phyloP scores from a whole-genome alignment of 2,329 filamentous ascomycete genomes.

The Apiospora rasikravindrae region DNA sequence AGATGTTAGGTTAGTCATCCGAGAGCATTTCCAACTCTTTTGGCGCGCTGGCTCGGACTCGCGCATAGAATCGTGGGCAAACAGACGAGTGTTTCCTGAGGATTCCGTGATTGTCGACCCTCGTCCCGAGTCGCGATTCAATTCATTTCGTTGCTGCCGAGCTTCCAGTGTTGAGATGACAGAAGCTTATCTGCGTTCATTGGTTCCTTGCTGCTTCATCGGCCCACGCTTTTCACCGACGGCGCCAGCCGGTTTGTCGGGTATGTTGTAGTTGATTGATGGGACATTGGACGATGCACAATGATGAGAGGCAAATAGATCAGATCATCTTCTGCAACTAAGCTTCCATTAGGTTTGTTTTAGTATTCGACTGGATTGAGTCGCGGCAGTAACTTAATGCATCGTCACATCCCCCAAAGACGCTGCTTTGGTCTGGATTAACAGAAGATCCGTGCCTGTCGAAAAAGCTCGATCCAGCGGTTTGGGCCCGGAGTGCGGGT shows the following conservation, averaged over 20 bases:
- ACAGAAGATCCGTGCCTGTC: not conserved
- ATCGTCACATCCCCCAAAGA: not conserved
- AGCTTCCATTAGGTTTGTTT: not conserved
- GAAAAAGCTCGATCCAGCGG: not conserved
- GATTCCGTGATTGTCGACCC: not conserved
- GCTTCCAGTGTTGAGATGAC: not conserved
- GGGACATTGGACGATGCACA: not conserved
- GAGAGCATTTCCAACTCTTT: not conserved
- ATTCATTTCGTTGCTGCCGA: not conserved
- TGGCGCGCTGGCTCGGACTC: not conserved
- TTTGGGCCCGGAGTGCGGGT: conserved; percentile 7
- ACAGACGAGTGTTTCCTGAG: not conserved
- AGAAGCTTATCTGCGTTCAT: not conserved
- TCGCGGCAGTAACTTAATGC: not conserved
- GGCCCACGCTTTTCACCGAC: not conserved
- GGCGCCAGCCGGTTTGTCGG: not conserved
- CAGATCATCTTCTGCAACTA: not conserved
- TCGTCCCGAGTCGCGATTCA: not conserved
- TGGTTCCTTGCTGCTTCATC: not conserved
- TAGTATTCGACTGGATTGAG: not conserved
- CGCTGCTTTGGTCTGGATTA: not conserved
- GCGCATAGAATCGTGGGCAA: not conserved
- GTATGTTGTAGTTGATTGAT: not conserved
- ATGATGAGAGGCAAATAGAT: not conserved
- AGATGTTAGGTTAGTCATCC: not conserved